Base-by-base conservation (phyloP, 768 basidiomycete genomes). In the Clavaria fumosa region DNA sequence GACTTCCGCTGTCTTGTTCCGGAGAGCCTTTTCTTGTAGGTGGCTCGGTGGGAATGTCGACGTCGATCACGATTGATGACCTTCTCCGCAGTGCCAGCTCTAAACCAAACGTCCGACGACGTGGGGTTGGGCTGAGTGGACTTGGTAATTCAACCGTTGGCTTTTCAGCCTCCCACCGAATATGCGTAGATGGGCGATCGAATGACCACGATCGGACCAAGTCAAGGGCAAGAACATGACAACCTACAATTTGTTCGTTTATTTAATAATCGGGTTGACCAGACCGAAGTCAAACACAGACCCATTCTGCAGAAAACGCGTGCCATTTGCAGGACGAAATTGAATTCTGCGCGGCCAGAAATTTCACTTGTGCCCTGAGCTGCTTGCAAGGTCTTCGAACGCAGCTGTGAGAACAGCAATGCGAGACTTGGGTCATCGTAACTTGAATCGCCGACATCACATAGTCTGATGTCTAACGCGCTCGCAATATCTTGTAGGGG, bases 241-340 rank as follows among this genome's bases (percentile, higher is more conserved):
- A 96, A 14, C 93, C 91, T 95, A 32, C 35, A 10, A 22, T 17
- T 34, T 39, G n/a, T 22, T 17, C 4, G 24, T 41, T 32, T 37
- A 36, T 44, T 30, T 26, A 23, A 23, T 20, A 26, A 20, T 4
- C 21, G 35, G 22, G 22, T 26, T n/a, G 2, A 20, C 12, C 18
- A 42, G 14, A 24, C 12, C 35, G 39, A 31, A 3, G 33, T n/a
- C 42, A 34, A 21, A 7, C 1, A 53, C 78, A 27, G 46, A 86
- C 93, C 95, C 89, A 96, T 93, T 42, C 86, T 66, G 49, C 83
- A 88, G 47, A 96, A 90, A 5, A 93, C 83, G 20, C 88, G 73
- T 0, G 90, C 84, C 47, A 89, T 88, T 58, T 97, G 91, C 20
- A 91, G 62, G 7, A 99, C 86, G 53, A 97, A 97, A 52, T 84